Conservation (phyloP, 805 yeast species). For the Kluyveromyces aestuarii region DNA sequence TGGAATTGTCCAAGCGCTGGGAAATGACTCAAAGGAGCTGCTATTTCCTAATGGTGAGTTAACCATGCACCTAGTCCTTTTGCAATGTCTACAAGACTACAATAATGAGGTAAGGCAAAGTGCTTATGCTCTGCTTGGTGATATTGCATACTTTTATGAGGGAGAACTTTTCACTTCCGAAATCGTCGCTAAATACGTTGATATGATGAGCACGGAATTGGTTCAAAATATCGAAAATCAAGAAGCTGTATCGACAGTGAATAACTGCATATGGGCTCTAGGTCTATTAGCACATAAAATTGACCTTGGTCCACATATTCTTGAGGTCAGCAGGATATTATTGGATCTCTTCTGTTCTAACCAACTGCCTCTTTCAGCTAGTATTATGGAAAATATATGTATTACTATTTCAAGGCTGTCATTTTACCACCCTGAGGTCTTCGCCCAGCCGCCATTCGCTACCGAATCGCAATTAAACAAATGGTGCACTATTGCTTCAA, state of each 20-base stretch:
- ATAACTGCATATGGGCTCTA: constrained; percentile 85
- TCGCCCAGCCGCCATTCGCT: constrained; percentile 36
- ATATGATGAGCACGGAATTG: constrained; percentile 63
- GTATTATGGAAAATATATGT: constrained; percentile 80
- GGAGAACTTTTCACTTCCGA: constrained; percentile 28
- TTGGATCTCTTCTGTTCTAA: constrained; percentile 23
- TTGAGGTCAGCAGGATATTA: constrained; percentile 22
- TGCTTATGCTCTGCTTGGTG: constrained; percentile 85
- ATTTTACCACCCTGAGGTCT: constrained; percentile 44
- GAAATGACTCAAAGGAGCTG: constrained; percentile 45
- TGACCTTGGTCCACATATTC: constrained; percentile 21
- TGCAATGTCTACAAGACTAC: constrained; percentile 65
- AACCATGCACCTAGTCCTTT: constrained; percentile 49
- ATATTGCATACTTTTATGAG: constrained; percentile 58
- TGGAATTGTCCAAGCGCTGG: constrained; percentile 87
- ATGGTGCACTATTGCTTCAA: constrained; percentile 66
- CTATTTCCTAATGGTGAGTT: constrained; percentile 27
- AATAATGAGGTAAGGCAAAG: constrained; percentile 87
- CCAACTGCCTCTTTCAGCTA: constrained; percentile 16
- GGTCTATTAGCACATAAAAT: constrained; percentile 73
- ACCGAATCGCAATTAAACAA: constrained; percentile 36
- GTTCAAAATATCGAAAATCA: constrained; percentile 30
- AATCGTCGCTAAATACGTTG: constrained; percentile 35
- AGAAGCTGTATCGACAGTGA: constrained; percentile 26
- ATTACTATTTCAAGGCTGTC: constrained; percentile 87